A percentile compares a stretch with the other conserved stretches of the same genome.
Conservation (phyloP, 2,329 filamentous ascomycete genomes). For the Trichophyton equinum region DNA sequence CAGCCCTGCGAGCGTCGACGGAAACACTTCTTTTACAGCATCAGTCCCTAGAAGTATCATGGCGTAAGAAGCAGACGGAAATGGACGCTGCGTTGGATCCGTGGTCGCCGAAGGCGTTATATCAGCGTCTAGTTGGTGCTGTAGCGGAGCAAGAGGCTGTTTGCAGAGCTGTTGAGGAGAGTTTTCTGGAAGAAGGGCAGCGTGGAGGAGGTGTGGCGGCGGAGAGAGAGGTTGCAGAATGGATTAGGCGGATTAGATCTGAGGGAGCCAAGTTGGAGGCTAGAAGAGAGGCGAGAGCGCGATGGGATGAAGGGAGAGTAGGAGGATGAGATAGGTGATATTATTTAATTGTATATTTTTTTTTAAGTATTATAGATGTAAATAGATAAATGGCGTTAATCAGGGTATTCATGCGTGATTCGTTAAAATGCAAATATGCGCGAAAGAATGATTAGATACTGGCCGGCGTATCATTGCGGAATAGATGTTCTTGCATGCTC, state of each 20-base stretch:
- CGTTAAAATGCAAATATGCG: neutral
- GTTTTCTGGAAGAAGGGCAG: slow-evolving; percentile 60
- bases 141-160: slow-evolving; percentile 73
- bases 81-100: slow-evolving; percentile 75
- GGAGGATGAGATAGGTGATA: slow-evolving; percentile 63
- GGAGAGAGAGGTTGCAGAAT: slow-evolving; percentile 75
- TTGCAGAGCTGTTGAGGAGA: slow-evolving; percentile 77
- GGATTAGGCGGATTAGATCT: slow-evolving; percentile 69
- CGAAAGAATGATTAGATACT: neutral
- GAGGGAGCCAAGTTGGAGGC: slow-evolving; percentile 67
- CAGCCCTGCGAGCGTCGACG: slow-evolving; percentile 48
- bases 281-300: slow-evolving; percentile 71
- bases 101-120: slow-evolving; percentile 76
- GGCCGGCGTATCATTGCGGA: neutral
- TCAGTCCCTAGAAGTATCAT: slow-evolving; percentile 81
- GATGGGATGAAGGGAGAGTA: slow-evolving; percentile 93
- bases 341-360: neutral
- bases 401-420: neutral
- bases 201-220: slow-evolving; percentile 42
- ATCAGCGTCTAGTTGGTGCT: slow-evolving; percentile 63
- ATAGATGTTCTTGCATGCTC: neutral
- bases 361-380: neutral
- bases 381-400: neutral
- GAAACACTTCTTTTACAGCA: slow-evolving; percentile 73
- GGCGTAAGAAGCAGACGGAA: slow-evolving; percentile 75